A percentile compares a stretch with the other conserved stretches of the same genome.
Conservation (phyloP, 2,329 filamentous ascomycete species). For the Graphiopsis chlorocephala region DNA sequence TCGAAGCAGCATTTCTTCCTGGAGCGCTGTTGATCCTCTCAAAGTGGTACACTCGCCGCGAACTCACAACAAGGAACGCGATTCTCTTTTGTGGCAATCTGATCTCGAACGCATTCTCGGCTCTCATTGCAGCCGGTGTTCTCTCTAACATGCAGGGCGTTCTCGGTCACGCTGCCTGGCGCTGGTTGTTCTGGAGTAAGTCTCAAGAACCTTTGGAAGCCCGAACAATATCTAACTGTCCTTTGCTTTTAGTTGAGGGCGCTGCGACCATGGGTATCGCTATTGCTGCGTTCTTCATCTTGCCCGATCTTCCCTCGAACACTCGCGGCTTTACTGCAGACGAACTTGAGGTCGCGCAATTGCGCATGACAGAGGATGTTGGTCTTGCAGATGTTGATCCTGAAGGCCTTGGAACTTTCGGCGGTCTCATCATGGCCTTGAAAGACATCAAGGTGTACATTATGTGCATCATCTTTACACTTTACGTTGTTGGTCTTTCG, state of each 20-base stretch:
- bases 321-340: constrained; percentile 52
- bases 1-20: constrained; percentile 44
- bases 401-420: constrained; percentile 41
- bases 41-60: constrained; percentile 52
- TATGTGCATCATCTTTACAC: constrained; percentile 40
- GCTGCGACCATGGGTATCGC: constrained; percentile 55
- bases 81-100: constrained; percentile 51
- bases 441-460: constrained; percentile 41
- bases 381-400: constrained; percentile 50
- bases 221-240: constrained; percentile 22
- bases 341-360: constrained; percentile 53
- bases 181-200: constrained; percentile 24
- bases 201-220: background rate
- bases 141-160: constrained; percentile 60
- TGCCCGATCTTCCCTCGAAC: constrained; percentile 54
- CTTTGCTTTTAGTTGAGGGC: constrained; percentile 49
- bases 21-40: constrained; percentile 48
- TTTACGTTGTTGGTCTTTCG: constrained; percentile 31
- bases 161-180: constrained; percentile 59
- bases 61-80: constrained; percentile 51
- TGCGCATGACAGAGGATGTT: constrained; percentile 51
- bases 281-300: constrained; percentile 51
- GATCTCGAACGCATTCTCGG: constrained; percentile 52
- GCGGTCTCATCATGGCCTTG: constrained; percentile 35
- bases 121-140: constrained; percentile 59